Base-by-base conservation (phyloP, 352 stramenopile species). In the Peronosclerospora sorghi region DNA sequence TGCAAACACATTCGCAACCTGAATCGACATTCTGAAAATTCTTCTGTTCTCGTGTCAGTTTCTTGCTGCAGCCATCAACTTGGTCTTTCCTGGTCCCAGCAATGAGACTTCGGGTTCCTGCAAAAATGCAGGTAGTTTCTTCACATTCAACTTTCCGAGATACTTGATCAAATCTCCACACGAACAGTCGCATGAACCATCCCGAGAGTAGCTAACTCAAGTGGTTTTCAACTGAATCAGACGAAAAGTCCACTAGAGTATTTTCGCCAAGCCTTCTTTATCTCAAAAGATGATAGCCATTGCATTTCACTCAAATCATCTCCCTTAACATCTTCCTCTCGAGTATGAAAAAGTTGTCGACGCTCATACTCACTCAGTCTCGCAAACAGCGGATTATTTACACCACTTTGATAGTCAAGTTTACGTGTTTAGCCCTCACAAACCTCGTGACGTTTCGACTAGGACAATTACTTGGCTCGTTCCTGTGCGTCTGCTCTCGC, bases 151-250 rank as follows among this genome's bases (percentile, higher is more conserved):
- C 52, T 87, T 87, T 48, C 48, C 42, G 28, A 91, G 75, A 34
- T 87, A 87, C 51, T 85, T 84, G 27, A 87, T 62, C 36, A 92
- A 45, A 13, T 92, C 76, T 32, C 79, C 79, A 32, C 79, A 92
- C 40, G 72, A 86, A 45, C 79, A 92, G 24, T 76, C 79, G 35
- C 79, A 92, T 4, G 59, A 52, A 4, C 49, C 76, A 24, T 87
- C 78, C 9, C 79, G 72, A 21, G 79, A 92, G 57, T 86, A 8
- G 63, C 68, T 35, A 92, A 89, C 47, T 92, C 79, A 44, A 84
- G 65, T n/a, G 86, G 62, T 45, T 92, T 46, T 88, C 75, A 40
- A 80, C 76, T 2, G 76, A 86, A 15, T 89, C 61, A 42, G 65
- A 89, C 9, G 72, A 74, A 51, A 89, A 89, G 51, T 89, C 72